A percentile compares a stretch with the other conserved stretches of the same genome.
Evolutionary conservation across 2,329 filamentous ascomycete genomes (phyloP).

Genomic region (Sphaerulina vaccinii): DNA sequence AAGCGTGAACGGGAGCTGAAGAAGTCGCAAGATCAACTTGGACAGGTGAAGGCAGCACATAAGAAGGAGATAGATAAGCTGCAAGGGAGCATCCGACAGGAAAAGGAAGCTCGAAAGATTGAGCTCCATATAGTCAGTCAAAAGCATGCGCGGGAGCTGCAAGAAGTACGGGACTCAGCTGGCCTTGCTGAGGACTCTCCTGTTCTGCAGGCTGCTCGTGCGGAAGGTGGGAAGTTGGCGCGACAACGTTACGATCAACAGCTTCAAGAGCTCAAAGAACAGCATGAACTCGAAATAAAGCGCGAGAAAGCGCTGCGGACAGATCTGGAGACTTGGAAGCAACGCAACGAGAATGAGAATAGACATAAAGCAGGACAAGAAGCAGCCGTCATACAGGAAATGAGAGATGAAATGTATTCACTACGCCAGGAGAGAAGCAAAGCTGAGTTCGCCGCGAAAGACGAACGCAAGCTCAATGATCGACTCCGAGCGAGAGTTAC

Average conservation of each 20-base stretch:
- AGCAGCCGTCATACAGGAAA: neutral
- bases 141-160: neutral
- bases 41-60: neutral
- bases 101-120: neutral
- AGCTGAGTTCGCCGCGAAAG: neutral
- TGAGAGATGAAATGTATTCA: neutral
- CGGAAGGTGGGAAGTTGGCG: constrained; percentile 7
- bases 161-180: neutral
- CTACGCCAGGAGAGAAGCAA: neutral
- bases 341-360: constrained; percentile 1
- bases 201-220: constrained; percentile 7
- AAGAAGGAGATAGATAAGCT: constrained; percentile 1
- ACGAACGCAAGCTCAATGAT: neutral
- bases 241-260: neutral
- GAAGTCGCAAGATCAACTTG: neutral
- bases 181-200: constrained; percentile 5
- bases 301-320: constrained; percentile 1
- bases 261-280: constrained; percentile 1
- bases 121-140: neutral
- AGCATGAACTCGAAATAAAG: neutral
- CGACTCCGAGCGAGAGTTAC: neutral
- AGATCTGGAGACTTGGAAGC: neutral
- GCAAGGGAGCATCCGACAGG: neutral
- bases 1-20: neutral
- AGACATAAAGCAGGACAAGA: neutral